These are phyloP conservation scores for Podosphaera aphanis DNA, from an alignment of 2,329 filamentous ascomycete species.

Conservation along the genomic window DNA sequence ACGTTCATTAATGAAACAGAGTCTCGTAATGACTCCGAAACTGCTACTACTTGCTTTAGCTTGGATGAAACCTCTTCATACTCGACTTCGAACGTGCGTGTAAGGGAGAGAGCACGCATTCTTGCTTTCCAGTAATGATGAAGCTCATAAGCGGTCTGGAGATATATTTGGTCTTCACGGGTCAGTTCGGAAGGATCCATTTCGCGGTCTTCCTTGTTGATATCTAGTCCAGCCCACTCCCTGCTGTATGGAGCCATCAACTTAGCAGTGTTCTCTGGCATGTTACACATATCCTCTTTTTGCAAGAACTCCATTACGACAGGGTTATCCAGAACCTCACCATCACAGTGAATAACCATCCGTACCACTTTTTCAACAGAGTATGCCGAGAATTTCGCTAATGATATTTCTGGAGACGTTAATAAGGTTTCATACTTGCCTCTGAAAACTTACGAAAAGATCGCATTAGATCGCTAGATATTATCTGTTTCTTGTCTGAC, in stretches of 20 bases:
- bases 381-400: conserved; percentile 76
- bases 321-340: conserved; percentile 62
- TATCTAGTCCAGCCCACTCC: conserved; percentile 83
- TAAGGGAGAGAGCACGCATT: conserved; percentile 74
- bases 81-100: conserved; percentile 60
- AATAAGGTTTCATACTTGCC: conserved; percentile 2
- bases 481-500: conserved; percentile 95
- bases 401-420: conserved; percentile 41
- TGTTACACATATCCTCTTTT: conserved; percentile 75
- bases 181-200: conserved; percentile 74
- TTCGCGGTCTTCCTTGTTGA: conserved; percentile 54
- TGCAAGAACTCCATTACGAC: conserved; percentile 95
- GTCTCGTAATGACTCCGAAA: conserved; percentile 74
- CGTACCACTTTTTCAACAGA: conserved; percentile 67
- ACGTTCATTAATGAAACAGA: conserved; percentile 92
- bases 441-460: conserved; percentile 41
- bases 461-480: conserved; percentile 72
- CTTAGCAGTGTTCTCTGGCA: conserved; percentile 76
- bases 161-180: conserved; percentile 81
- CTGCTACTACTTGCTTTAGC: conserved; percentile 61
- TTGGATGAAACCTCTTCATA: conserved; percentile 81
- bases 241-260: conserved; percentile 86
- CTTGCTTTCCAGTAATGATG: conserved; percentile 98
- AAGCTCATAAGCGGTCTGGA: conserved; percentile 79
- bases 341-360: conserved; percentile 90